Evolutionary conservation across 352 stramenopile genomes (phyloP).

Genomic region (Globisporangium carolinianum): DNA sequence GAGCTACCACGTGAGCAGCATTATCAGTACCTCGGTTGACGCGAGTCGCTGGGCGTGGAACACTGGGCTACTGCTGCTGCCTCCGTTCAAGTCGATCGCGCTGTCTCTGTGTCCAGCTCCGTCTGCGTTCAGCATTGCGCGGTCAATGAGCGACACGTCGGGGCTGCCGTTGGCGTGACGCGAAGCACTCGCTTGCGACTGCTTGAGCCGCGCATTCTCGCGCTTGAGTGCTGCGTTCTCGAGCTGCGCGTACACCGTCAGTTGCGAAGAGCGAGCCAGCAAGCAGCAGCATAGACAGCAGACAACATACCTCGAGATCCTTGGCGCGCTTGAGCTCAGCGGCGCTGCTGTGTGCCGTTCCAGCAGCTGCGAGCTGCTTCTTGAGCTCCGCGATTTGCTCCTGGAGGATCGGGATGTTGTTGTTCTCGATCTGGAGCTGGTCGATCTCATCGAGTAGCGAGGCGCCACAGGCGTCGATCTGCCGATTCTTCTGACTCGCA

Average conservation of each 20-base stretch:
- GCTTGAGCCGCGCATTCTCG: slow-evolving; percentile 35
- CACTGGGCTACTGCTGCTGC: no score
- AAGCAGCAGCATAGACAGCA: not conserved
- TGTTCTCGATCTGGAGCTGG: slow-evolving; percentile 71
- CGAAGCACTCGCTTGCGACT: slow-evolving; percentile 22
- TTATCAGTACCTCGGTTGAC: slow-evolving; percentile 6
- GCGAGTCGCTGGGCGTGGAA: slow-evolving; percentile 3
- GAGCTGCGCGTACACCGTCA: slow-evolving; percentile 12
- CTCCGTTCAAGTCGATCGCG: no score
- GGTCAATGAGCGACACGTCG: not conserved
- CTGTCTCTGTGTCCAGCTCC: not conserved
- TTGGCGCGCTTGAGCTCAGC: slow-evolving; percentile 25
- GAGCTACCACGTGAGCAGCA: no score
- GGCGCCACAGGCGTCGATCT: slow-evolving; percentile 39
- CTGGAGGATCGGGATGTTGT: slow-evolving; percentile 81
- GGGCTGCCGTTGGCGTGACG: slow-evolving; percentile 6
- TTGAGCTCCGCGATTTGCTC: slow-evolving; percentile 64
- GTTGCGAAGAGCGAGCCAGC: not conserved
- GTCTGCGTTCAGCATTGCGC: no score
- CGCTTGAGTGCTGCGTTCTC: slow-evolving; percentile 43
- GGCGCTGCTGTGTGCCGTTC: not conserved
- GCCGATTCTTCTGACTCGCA: slow-evolving; percentile 41
- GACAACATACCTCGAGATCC: slow-evolving; percentile 31
- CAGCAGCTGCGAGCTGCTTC: slow-evolving; percentile 24
- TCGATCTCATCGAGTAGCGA: slow-evolving; percentile 56